phyloP scores from a whole-genome alignment of 164 flowering plant genomes.

The Berberis thunbergii region DNA sequence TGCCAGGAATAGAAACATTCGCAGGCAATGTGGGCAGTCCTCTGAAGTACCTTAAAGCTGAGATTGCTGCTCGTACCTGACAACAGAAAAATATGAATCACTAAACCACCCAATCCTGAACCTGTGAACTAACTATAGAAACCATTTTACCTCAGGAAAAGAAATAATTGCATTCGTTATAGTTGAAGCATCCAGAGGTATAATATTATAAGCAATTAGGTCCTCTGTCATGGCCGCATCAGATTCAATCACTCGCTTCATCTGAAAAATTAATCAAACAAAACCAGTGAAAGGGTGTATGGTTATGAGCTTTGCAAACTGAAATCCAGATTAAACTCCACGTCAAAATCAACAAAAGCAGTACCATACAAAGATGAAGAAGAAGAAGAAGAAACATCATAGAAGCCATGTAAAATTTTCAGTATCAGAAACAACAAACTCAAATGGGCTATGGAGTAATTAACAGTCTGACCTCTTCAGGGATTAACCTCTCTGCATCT shows the following conservation, averaged over 20 bases:
- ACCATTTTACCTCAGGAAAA: constrained; percentile 62
- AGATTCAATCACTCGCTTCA: constrained; percentile 77
- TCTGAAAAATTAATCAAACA: constrained; percentile 31
- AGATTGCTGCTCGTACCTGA: constrained; percentile 82
- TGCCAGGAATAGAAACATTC: constrained; percentile 47
- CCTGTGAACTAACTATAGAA: constrained; percentile 3
- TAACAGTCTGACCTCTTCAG: constrained; percentile 67
- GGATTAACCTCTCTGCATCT: constrained; percentile 55
- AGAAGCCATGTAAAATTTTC: too few relatives aligned
- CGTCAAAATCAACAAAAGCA: background rate
- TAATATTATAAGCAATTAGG: constrained; percentile 76
- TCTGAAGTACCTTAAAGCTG: constrained; percentile 57
- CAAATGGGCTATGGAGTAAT: background rate
- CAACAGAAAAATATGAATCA: constrained; percentile 4
- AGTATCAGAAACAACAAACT: background rate
- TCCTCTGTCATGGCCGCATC: constrained; percentile 97
- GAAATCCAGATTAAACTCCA: background rate
- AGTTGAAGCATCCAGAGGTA: constrained; percentile 74
- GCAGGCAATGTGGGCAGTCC: constrained; percentile 76
- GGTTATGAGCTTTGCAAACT: background rate
- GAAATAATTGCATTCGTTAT: constrained; percentile 54
- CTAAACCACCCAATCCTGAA: constrained; percentile 9
- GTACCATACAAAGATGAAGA: background rate
- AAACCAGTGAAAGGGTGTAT: background rate
- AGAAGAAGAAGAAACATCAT: background rate